Evolutionary conservation across 2,329 filamentous ascomycete genomes (phyloP).

Genomic region (Cladosporium austrohemisphaericum): DNA sequence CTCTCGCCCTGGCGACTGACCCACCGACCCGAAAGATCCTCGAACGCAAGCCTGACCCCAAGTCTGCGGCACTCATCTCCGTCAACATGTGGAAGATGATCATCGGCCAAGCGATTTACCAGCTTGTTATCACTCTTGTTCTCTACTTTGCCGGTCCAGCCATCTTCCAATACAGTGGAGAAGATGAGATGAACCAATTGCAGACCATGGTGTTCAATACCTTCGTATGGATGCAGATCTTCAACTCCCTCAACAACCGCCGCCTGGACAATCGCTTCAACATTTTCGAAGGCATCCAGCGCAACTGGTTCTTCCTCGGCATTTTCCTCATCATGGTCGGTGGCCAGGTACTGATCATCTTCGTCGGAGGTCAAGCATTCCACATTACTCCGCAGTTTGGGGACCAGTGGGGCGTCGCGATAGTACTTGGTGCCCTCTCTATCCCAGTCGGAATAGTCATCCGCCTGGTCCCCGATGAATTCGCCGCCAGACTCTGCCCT

Average conservation of each 20-base stretch:
- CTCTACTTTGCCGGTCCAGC: conserved; percentile 70
- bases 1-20: conserved; percentile 82
- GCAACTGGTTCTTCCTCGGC: conserved; percentile 82
- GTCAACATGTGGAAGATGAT: conserved; percentile 99
- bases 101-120: conserved; percentile 84
- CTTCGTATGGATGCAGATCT: conserved; percentile 99
- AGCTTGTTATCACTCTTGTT: conserved; percentile 73
- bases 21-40: conserved; percentile 79
- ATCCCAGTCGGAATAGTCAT: conserved; percentile 79
- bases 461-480: conserved; percentile 74
- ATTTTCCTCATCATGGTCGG: conserved; percentile 87
- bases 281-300: conserved; percentile 81
- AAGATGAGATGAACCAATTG: conserved; percentile 50
- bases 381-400: conserved; percentile 65
- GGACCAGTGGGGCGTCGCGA: conserved; percentile 82
- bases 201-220: conserved; percentile 92
- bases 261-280: conserved; percentile 93
- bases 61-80: conserved; percentile 73
- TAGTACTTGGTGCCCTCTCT: conserved; percentile 79
- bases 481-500: conserved; percentile 47
- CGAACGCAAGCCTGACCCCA: conserved; percentile 73
- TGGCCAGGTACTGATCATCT: conserved; percentile 85
- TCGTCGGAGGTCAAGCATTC: conserved; percentile 78
- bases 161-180: conserved; percentile 57
- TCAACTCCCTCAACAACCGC: conserved; percentile 97